A percentile compares a stretch with the other conserved stretches of the same genome.
These are phyloP conservation scores for Boechera retrofracta DNA, from an alignment of 345 rosid species.

Conservation along the genomic window DNA sequence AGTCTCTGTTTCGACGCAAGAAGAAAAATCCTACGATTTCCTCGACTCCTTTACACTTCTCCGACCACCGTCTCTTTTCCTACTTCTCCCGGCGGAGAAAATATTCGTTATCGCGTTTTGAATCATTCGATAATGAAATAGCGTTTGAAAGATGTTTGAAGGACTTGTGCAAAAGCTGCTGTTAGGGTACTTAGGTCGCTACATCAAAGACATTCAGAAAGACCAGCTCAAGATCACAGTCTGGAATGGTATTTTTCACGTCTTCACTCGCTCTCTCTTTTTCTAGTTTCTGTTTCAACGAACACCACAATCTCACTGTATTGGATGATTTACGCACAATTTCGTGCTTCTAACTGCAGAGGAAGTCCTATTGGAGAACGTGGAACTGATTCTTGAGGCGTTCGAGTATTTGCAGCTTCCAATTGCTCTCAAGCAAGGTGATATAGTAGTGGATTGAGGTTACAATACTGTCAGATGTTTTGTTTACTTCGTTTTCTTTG, in stretches of 20 bases:
- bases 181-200: constrained; percentile 79
- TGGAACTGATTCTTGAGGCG: constrained; percentile 82
- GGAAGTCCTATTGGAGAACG: constrained; percentile 78
- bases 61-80: constrained; percentile 35
- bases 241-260: constrained; percentile 55
- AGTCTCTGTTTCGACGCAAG: constrained; percentile 30
- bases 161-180: constrained; percentile 67
- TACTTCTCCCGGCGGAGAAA: constrained; percentile 15
- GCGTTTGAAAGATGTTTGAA: constrained; percentile 63
- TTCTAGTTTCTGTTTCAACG: background rate
- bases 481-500: background rate
- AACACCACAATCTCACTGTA: constrained; percentile 27
- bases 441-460: background rate
- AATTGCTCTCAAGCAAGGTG: constrained; percentile 78
- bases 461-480: background rate
- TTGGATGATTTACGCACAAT: constrained; percentile 16
- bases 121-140: constrained; percentile 9
- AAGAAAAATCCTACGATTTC: constrained; percentile 42
- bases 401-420: constrained; percentile 91
- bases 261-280: background rate
- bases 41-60: constrained; percentile 19
- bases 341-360: constrained; percentile 39
- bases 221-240: constrained; percentile 83
- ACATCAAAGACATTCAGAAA: constrained; percentile 75
- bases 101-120: background rate